A percentile compares a stretch with the other conserved stretches of the same genome.
phyloP scores from a whole-genome alignment of 2,329 filamentous ascomycete species.

The Knoxdaviesia capensis region DNA sequence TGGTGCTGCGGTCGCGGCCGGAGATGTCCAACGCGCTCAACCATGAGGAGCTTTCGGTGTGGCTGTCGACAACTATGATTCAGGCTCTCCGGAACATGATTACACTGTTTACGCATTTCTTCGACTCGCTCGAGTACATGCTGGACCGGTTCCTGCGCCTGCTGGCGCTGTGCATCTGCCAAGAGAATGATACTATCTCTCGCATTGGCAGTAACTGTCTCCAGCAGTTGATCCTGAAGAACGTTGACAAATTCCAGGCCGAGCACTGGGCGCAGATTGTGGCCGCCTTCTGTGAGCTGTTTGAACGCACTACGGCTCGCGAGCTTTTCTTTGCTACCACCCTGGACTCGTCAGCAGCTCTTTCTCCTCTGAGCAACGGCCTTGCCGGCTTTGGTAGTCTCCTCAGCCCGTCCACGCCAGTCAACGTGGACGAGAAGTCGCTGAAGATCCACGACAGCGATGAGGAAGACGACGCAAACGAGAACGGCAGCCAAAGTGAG shows the following conservation, averaged over 20 bases:
- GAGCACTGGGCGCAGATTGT: conserved; percentile 92
- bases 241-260: conserved; percentile 74
- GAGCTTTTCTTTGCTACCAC: conserved; percentile 79
- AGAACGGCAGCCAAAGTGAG: conserved; percentile 7
- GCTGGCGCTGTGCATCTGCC: conserved; percentile 86
- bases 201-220: conserved; percentile 96
- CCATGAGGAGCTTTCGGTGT: conserved; percentile 92
- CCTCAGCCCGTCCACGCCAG: conserved; percentile 16
- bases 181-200: conserved; percentile 97
- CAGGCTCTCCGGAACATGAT: conserved; percentile 98
- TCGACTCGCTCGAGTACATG: conserved; percentile 92
- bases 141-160: conserved; percentile 92
- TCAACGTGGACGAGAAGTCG: conserved; percentile 28
- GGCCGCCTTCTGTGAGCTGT: conserved; percentile 85
- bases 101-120: conserved; percentile 95
- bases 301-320: conserved; percentile 83
- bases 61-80: conserved; percentile 98
- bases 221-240: conserved; percentile 89
- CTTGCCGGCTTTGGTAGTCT: conserved; percentile 25
- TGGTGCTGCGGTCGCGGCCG: conserved; percentile 87
- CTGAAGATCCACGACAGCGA: conserved; percentile 38
- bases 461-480: conserved; percentile 8
- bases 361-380: conserved; percentile 30
- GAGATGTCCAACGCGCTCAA: conserved; percentile 92
- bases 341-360: conserved; percentile 28